Base-by-base conservation (phyloP, 768 basidiomycete species). In the Mycena kentingensis region DNA sequence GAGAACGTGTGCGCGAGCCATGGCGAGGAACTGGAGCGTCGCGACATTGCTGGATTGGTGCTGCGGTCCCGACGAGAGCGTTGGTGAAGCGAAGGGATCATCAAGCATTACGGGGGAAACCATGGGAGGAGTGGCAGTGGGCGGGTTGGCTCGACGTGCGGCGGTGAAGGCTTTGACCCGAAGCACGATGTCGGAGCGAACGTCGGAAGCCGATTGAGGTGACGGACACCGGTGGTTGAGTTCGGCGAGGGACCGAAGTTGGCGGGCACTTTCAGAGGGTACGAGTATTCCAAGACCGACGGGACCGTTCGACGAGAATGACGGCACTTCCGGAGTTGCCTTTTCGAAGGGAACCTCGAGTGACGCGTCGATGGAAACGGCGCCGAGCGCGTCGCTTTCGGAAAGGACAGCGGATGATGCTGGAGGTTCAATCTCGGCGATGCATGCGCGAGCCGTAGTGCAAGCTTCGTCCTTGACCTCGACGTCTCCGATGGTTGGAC, bases 131-230 rank as follows among this genome's bases (percentile, higher is more conserved):
- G 48, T n/a, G 22, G 31, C 28, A 31, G 24, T 3, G 28, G 49
- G 39, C 6, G 19, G 46, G 16, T 52, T 46, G 1, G 53, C 29
- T 16, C 55, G 13, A 12, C 58, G 58, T 12, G 54, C 47, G 21
- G 54, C 49, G 27, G 58, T 60, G 47, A 60, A 53, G 51, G 36
- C 47, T 10, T 29, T 3, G 32, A 60, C 41, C 21, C 42, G 37
- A 28, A 31, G 46, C 7, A 60, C 32, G 51, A 60, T n/a, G 5
- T 41, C 47, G 10, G 54, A 35, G 21, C 58, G 58, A 16, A 60
- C 35, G 32, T 51, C 21, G 32, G 38, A 8, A 18, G 41, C 22
- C 8, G 41, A 7, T 8, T 19, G 7, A 42, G 41, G 22, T n/a
- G n/a, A n/a, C n/a, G n/a, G n/a, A n/a, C n/a, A n/a, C n/a, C n/a